Conservation (phyloP, 305 asterid genomes). For the Ruellia speciosa region DNA sequence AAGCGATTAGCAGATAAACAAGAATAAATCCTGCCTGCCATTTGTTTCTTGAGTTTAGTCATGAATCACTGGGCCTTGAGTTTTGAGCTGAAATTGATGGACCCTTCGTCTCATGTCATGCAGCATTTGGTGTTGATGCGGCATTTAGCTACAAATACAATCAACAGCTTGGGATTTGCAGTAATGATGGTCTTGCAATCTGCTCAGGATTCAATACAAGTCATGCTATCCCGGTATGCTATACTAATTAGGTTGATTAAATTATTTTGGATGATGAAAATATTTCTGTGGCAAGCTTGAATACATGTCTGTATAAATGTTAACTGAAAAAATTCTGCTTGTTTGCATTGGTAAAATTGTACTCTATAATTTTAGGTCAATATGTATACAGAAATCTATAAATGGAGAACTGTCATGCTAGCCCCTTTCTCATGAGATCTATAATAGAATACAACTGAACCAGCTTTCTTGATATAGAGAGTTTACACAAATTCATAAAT, state of each 20-base stretch:
- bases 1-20: no score
- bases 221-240: slow-evolving; percentile 92
- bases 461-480: no score
- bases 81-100: slow-evolving; percentile 20
- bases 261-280: not conserved
- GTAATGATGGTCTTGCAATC: slow-evolving; percentile 71
- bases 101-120: slow-evolving; percentile 23
- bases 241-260: slow-evolving; percentile 12
- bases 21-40: not conserved
- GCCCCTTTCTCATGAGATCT: no score
- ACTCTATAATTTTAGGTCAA: not conserved
- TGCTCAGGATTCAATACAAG: slow-evolving; percentile 87
- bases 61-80: not conserved
- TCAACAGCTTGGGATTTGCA: slow-evolving; percentile 66
- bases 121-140: slow-evolving; percentile 95
- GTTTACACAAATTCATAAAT: no score
- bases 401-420: no score
- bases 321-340: not conserved
- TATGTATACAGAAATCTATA: not conserved
- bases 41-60: slow-evolving; percentile 9
- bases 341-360: not conserved
- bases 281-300: not conserved
- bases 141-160: slow-evolving; percentile 93
- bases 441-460: no score
- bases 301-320: no score